These are phyloP conservation scores for Aureobasidium sp. DNA, from an alignment of 2,329 filamentous ascomycete species.

Conservation along the genomic window DNA sequence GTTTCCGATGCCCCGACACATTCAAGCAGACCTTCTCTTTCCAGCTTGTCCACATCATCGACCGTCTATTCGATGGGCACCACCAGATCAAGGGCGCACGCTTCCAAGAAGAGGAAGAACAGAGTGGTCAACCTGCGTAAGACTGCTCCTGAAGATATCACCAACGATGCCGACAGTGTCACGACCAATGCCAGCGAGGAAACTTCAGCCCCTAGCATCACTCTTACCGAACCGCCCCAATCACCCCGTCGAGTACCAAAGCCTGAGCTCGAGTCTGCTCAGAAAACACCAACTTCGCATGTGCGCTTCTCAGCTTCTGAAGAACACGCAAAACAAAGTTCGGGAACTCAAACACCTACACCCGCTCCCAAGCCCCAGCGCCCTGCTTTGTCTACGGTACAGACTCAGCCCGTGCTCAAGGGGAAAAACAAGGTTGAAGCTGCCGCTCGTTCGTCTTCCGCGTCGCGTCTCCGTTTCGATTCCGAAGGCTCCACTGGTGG, in stretches of 20 bases:
- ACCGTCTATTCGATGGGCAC: constrained; percentile 49
- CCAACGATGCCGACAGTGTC: constrained; percentile 38
- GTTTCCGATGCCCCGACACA: constrained; percentile 58
- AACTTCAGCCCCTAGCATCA: constrained; percentile 46
- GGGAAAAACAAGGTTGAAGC: constrained; percentile 9
- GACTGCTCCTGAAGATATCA: constrained; percentile 39
- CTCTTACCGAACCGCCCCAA: constrained; percentile 48
- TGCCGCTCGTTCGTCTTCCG: not conserved
- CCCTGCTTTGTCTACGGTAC: constrained; percentile 2
- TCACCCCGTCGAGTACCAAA: constrained; percentile 13
- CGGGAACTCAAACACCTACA: constrained; percentile 11
- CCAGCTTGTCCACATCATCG: constrained; percentile 52
- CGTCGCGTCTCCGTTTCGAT: constrained; percentile 2
- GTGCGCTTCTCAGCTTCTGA: constrained; percentile 28
- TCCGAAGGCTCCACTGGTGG: constrained; percentile 31
- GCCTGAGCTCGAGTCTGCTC: constrained; percentile 34
- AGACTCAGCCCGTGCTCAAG: constrained; percentile 5
- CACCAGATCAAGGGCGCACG: constrained; percentile 52
- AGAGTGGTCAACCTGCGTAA: constrained; percentile 75
- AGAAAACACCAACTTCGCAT: constrained; percentile 37
- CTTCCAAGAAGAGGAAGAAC: constrained; percentile 71
- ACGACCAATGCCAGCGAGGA: constrained; percentile 40
- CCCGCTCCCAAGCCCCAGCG: constrained; percentile 5
- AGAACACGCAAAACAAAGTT: constrained; percentile 11
- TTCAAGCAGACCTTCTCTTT: constrained; percentile 62